These are phyloP conservation scores for Wickerhamiella hasegawae DNA, from an alignment of 805 yeast genomes.

Conservation along the genomic window DNA sequence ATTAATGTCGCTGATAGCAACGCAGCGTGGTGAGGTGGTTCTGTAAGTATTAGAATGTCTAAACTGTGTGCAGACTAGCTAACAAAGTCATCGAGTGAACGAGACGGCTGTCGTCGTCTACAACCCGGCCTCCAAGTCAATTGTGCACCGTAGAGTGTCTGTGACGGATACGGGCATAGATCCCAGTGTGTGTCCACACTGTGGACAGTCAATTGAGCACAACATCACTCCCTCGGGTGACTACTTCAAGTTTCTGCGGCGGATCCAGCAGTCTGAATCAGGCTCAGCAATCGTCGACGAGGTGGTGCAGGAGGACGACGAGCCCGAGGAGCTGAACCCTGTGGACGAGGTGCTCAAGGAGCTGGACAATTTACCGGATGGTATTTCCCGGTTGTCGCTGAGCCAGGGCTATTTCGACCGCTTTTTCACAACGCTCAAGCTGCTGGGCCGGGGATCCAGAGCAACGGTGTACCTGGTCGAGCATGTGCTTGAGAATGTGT, in stretches of 20 bases:
- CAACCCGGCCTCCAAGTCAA: not conserved
- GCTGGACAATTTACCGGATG: no score
- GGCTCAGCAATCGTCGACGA: no score
- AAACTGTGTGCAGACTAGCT: no score
- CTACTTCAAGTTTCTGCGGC: not conserved
- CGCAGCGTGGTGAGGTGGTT: no score
- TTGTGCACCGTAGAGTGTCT: not conserved
- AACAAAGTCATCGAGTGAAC: not conserved
- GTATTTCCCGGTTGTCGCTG: slow-evolving; percentile 29
- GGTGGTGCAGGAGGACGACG: no score
- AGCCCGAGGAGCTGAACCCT: no score
- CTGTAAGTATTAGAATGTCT: no score
- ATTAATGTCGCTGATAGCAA: no score
- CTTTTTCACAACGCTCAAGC: slow-evolving; percentile 42
- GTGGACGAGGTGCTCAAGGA: no score
- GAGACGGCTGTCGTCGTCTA: not conserved
- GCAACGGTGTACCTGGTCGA: slow-evolving; percentile 76
- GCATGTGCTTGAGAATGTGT: slow-evolving; percentile 55
- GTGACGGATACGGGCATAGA: not conserved
- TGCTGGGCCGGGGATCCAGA: slow-evolving; percentile 69
- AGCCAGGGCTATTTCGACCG: slow-evolving; percentile 66
- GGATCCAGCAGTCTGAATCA: no score
- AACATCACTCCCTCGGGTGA: not conserved
- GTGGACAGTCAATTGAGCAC: not conserved
- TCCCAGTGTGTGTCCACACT: not conserved